Conservation (phyloP, 1,284 basidiomycete species). For the Malassezia obtusa region DNA sequence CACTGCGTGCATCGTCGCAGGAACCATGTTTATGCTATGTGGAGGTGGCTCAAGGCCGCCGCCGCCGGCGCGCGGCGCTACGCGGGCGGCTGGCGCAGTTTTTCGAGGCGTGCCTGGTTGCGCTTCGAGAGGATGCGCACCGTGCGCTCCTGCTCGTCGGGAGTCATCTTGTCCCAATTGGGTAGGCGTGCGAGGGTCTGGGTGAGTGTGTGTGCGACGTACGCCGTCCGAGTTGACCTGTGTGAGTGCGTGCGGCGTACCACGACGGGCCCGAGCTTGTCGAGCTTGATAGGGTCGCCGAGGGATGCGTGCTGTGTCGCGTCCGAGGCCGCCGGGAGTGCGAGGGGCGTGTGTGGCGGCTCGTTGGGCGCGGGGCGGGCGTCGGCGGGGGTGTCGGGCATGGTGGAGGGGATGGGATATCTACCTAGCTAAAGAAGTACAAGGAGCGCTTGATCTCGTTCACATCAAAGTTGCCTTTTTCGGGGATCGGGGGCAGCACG, state of each 20-base stretch:
- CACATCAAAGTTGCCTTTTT: conserved; percentile 82
- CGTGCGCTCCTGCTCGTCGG: conserved; percentile 18
- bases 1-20: neutral
- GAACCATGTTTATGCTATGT: neutral
- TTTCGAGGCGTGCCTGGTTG: conserved; percentile 16
- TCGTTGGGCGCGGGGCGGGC: neutral
- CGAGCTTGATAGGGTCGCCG: conserved; percentile 12
- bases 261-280: conserved; percentile 19
- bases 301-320: neutral
- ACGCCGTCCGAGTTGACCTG: conserved; percentile 22
- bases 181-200: conserved; percentile 21
- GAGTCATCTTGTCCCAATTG: conserved; percentile 18
- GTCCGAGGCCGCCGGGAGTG: neutral
- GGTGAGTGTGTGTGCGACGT: conserved; percentile 3
- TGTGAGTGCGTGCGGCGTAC: conserved; percentile 1
- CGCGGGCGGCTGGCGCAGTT: conserved; percentile 1
- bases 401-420: neutral
- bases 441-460: conserved; percentile 56
- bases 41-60: neutral
- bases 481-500: conserved; percentile 70
- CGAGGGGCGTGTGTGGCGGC: neutral
- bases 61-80: neutral
- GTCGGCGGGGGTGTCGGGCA: neutral
- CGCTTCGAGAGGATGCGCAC: conserved; percentile 16
- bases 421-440: conserved; percentile 39